Conservation (phyloP, 352 stramenopile genomes). For the Pythium scleroteichum region DNA sequence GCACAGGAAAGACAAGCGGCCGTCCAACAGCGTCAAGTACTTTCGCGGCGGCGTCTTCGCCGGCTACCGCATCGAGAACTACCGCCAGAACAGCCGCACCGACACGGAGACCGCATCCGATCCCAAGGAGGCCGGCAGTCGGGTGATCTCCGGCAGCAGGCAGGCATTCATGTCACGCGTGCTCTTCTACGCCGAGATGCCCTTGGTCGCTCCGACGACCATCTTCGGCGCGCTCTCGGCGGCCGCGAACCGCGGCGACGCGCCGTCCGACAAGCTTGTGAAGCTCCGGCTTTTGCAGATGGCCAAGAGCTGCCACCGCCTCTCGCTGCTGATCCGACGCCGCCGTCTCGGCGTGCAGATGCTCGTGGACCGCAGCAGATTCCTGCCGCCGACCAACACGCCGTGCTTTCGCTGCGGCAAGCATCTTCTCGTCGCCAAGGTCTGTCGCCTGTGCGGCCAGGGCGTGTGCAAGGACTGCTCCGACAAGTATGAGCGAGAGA, state of each 20-base stretch:
- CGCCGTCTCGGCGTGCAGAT: slow-evolving; percentile 56
- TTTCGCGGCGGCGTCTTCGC: slow-evolving; percentile 2
- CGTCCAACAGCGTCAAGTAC: slow-evolving; percentile 5
- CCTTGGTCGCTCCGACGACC: neutral
- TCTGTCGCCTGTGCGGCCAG: slow-evolving; percentile 62
- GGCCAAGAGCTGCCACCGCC: slow-evolving; percentile 18
- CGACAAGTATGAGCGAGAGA: slow-evolving; percentile 28
- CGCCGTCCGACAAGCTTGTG: neutral
- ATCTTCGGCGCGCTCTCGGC: slow-evolving; percentile 2
- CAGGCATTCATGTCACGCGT: slow-evolving; percentile 2
- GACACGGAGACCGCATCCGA: neutral
- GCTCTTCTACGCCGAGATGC: slow-evolving; percentile 19
- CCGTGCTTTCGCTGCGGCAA: slow-evolving; percentile 61
- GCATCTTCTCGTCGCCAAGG: slow-evolving; percentile 37
- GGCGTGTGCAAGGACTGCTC: slow-evolving; percentile 54
- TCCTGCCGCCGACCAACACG: slow-evolving; percentile 25
- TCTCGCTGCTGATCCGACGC: slow-evolving; percentile 50
- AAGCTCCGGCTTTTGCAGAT: slow-evolving; percentile 10
- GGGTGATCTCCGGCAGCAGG: neutral
- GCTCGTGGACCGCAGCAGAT: slow-evolving; percentile 38
- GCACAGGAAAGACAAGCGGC: neutral
- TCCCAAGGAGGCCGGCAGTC: neutral
- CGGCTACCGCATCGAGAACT: slow-evolving; percentile 7
- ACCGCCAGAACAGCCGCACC: neutral
- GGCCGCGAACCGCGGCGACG: neutral